These are phyloP conservation scores for Kingdonia uniflora DNA, from an alignment of 164 flowering plant species.

Conservation along the genomic window DNA sequence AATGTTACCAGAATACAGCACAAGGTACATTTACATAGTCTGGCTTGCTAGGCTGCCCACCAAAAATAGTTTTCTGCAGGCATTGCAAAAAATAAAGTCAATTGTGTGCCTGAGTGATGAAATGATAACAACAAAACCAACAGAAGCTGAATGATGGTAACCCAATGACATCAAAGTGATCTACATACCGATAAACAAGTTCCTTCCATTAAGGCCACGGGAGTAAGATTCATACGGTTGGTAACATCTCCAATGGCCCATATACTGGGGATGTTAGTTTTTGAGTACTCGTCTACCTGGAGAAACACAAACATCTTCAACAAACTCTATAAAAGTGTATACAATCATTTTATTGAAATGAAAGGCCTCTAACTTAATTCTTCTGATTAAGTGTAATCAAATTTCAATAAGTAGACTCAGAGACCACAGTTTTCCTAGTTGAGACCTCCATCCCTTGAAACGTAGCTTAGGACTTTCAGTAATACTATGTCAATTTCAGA, in stretches of 20 bases:
- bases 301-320: conserved; percentile 1
- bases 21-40: conserved; percentile 63
- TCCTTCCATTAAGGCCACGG: conserved; percentile 89
- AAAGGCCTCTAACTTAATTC: too few species aligned
- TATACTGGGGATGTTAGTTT: conserved; percentile 75
- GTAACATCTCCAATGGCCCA: conserved; percentile 99
- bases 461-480: too few species aligned
- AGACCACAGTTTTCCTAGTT: too few species aligned
- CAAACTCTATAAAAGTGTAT: too few species aligned
- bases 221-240: conserved; percentile 78
- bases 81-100: conserved; percentile 6
- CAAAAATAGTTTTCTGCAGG: conserved; percentile 81
- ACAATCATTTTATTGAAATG: too few species aligned
- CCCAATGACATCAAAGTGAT: not conserved
- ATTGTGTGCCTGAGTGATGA: too few species aligned
- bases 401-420: too few species aligned
- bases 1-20: conserved; percentile 79
- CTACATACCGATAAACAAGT: conserved; percentile 28
- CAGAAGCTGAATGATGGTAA: too few species aligned
- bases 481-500: too few species aligned
- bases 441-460: too few species aligned
- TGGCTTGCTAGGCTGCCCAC: conserved; percentile 58
- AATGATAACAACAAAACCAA: too few species aligned
- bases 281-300: conserved; percentile 86
- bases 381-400: too few species aligned